A percentile compares a stretch with the other conserved stretches of the same genome.
Evolutionary conservation across 805 yeast species (phyloP).

Genomic region (Hanseniaspora osmophila): DNA sequence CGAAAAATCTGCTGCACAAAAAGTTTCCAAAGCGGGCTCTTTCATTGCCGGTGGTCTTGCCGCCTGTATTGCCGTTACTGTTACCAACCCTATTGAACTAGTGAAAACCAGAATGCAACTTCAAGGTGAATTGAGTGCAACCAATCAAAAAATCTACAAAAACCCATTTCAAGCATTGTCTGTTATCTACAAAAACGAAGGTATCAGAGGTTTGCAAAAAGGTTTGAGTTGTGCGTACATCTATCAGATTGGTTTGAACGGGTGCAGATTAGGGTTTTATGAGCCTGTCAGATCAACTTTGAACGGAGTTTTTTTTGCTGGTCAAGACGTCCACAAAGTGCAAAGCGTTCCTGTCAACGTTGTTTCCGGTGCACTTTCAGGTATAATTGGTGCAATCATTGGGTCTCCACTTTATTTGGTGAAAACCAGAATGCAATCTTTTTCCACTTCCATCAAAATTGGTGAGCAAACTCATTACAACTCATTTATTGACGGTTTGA

Average conservation of each 20-base stretch:
- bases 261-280: constrained; percentile 86
- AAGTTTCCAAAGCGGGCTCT: constrained; percentile 58
- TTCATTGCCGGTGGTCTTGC: constrained; percentile 86
- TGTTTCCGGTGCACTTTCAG: constrained; percentile 67
- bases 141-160: constrained; percentile 45
- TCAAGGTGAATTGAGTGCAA: constrained; percentile 72
- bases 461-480: constrained; percentile 90
- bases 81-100: constrained; percentile 90
- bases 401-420: constrained; percentile 89
- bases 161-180: constrained; percentile 77
- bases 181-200: constrained; percentile 66
- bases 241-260: constrained; percentile 84
- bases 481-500: constrained; percentile 53
- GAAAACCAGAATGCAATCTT: constrained; percentile 95
- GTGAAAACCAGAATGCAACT: constrained; percentile 93
- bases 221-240: constrained; percentile 81
- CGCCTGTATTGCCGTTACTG: constrained; percentile 94
- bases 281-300: constrained; percentile 64
- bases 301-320: constrained; percentile 43
- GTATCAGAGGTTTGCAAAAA: constrained; percentile 74
- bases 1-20: constrained; percentile 37
- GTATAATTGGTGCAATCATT: constrained; percentile 74
- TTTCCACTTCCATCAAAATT: constrained; percentile 47
- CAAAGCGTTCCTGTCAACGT: constrained; percentile 52
- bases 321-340: constrained; percentile 31